phyloP scores from a whole-genome alignment of 208 protist genomes.

The Novymonas esmeraldas region DNA sequence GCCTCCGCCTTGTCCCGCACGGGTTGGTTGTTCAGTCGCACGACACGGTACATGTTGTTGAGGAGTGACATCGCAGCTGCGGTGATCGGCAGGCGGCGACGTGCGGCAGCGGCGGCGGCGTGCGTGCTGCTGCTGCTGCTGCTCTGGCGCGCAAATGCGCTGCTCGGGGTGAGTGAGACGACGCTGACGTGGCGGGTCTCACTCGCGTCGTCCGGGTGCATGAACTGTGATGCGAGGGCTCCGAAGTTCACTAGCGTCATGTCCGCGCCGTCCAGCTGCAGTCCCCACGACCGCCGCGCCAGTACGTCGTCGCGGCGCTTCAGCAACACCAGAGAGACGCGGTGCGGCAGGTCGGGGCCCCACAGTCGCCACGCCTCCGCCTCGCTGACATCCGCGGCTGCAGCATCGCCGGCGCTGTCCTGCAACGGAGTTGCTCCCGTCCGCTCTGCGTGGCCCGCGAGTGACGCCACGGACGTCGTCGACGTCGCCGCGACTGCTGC shows the following conservation, averaged over 20 bases:
- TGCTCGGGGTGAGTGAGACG: constrained; percentile 19
- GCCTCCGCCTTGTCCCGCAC: constrained; percentile 35
- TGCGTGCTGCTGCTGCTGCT: constrained; percentile 2
- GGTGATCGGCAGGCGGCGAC: not conserved
- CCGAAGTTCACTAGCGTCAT: constrained; percentile 55
- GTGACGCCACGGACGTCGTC: too few species aligned
- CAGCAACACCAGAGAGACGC: constrained; percentile 33
- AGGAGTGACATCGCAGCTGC: constrained; percentile 23
- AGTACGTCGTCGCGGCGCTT: constrained; percentile 18
- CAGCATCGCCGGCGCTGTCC: constrained; percentile 4
- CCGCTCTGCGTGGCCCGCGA: too few species aligned
- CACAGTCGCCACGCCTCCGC: constrained; percentile 31
- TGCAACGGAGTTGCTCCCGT: not conserved
- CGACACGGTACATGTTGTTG: constrained; percentile 41
- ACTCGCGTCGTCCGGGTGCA: constrained; percentile 8
- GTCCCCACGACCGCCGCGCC: constrained; percentile 37
- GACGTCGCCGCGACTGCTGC: too few species aligned
- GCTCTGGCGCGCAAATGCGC: constrained; percentile 25
- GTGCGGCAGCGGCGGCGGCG: not conserved
- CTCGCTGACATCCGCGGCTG: constrained; percentile 1
- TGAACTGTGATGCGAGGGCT: constrained; percentile 31
- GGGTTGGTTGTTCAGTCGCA: constrained; percentile 31
- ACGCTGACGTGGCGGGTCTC: constrained; percentile 5
- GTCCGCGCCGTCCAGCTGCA: constrained; percentile 37
- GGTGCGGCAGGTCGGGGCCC: constrained; percentile 35